A percentile compares a stretch with the other conserved stretches of the same genome.
Evolutionary conservation across 2,329 filamentous ascomycete genomes (phyloP).

Genomic region (Fusarium mundagurra): DNA sequence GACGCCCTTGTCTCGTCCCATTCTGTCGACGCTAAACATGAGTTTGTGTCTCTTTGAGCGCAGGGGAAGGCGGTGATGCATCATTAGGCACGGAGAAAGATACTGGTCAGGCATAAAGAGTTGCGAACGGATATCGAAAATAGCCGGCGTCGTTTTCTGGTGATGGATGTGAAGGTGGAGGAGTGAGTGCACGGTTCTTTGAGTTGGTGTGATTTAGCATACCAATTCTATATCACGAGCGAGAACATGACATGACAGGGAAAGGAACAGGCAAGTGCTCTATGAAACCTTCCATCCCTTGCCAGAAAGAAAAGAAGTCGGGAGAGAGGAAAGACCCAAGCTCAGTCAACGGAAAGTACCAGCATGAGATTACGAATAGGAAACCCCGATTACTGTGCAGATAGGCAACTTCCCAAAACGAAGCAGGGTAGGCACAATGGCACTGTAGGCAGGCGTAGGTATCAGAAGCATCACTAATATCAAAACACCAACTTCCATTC

Average conservation of each 20-base stretch:
- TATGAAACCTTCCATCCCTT: background rate
- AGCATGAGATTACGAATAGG: background rate
- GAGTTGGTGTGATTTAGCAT: conserved; percentile 9
- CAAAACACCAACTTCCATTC: background rate
- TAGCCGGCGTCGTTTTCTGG: conserved; percentile 4
- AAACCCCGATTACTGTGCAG: background rate
- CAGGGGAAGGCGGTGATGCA: conserved; percentile 43
- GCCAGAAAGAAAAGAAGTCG: background rate
- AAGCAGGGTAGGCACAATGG: background rate
- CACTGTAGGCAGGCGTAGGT: background rate
- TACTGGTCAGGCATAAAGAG: conserved; percentile 40
- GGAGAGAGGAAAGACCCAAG: background rate
- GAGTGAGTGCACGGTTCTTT: conserved; percentile 10
- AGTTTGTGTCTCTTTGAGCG: conserved; percentile 37
- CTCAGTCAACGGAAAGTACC: background rate
- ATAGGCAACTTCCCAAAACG: background rate
- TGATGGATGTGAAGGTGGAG: conserved; percentile 17
- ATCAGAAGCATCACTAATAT: background rate
- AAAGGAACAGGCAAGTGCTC: background rate
- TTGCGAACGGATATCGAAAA: conserved; percentile 10
- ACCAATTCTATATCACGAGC: conserved; percentile 19
- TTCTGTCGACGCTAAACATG: conserved; percentile 40
- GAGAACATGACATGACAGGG: background rate
- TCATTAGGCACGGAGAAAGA: conserved; percentile 41
- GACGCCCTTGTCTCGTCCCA: conserved; percentile 44